Conservation (phyloP, 2,329 filamentous ascomycete species). For the Nakataea oryzae region DNA sequence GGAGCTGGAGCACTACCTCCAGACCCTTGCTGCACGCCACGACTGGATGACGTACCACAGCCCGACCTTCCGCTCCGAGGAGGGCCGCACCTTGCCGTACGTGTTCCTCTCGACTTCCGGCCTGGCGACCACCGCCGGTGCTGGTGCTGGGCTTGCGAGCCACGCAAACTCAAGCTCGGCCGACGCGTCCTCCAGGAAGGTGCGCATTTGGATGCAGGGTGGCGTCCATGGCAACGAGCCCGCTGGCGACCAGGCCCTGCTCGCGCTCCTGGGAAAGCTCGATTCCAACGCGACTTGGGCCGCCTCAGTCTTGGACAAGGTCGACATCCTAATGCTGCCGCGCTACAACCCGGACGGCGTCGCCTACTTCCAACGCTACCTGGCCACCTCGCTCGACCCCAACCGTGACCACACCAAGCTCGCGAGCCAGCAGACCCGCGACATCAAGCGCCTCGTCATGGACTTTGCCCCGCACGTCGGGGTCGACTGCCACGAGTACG, state of each 20-base stretch:
- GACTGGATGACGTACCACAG: conserved; percentile 2
- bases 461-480: background rate
- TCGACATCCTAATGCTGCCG: conserved; percentile 1
- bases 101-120: background rate
- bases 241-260: background rate
- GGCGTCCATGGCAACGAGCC: conserved; percentile 3
- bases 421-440: background rate
- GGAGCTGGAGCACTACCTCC: background rate
- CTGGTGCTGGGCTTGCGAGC: no score
- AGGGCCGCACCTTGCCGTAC: conserved; percentile 1
- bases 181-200: background rate
- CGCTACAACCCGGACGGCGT: conserved; percentile 3
- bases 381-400: conserved; percentile 1
- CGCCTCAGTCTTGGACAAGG: background rate
- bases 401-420: conserved; percentile 3
- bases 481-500: conserved; percentile 1
- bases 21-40: background rate
- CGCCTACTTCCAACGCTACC: conserved; percentile 2
- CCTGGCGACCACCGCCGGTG: background rate
- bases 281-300: background rate
- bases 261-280: background rate
- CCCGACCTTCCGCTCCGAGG: conserved; percentile 1
- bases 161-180: background rate
- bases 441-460: background rate
- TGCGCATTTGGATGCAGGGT: conserved; percentile 1